Evolutionary conservation across 495 filamentous ascomycete species (phyloP), one percentile per base, ranked within the genome.

Genomic region (Acidiella bohemica): DNA sequence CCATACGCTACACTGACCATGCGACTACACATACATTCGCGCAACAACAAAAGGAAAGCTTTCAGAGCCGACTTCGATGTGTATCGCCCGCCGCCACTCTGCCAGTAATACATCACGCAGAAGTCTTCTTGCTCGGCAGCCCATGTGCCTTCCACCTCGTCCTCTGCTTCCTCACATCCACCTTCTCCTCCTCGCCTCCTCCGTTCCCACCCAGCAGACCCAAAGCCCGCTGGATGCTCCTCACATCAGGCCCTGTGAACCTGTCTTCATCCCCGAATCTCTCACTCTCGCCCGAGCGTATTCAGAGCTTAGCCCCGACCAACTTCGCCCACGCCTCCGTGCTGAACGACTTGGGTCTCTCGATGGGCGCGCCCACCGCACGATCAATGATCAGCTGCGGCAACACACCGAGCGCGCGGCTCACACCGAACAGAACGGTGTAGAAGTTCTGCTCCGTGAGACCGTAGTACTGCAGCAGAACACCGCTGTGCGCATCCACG

Each of bases 381-480:
- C 90, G 92, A 75, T 97, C 90, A 60, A 96, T 95, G 75, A 97
- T 97, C 57, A 97, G 73, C 73, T 97, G 90, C 45, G 90, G 92
- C 44, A 96, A 78, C 46, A 96, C 90, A 78, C 90, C 90, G 53
- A 97, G 80, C 50, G 92, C 90, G 61, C 90, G 81, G 49, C 86
- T 93, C 16, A 97, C 92, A 73, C 90, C 90, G 66, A 97, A 97
- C 55, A 96, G 80, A 39, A 97, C 90, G 43, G 90, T 97, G 78
- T 97, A 97, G 78, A 90, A 97, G 79, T 79, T 95, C 62, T 90
- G 80, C 73, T 97, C 88, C 45, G 81, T 96, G 62, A 97, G 71
- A 54, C 90, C 90, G 65, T 97, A 97, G 75, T 97, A 93, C 70
- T 97, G 92, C 40, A 97, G 81, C 50, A 97, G 84, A 50, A 96